Evolutionary conservation across 2,329 filamentous ascomycete genomes (phyloP).

Genomic region (Mycosphaerella sp.): DNA sequence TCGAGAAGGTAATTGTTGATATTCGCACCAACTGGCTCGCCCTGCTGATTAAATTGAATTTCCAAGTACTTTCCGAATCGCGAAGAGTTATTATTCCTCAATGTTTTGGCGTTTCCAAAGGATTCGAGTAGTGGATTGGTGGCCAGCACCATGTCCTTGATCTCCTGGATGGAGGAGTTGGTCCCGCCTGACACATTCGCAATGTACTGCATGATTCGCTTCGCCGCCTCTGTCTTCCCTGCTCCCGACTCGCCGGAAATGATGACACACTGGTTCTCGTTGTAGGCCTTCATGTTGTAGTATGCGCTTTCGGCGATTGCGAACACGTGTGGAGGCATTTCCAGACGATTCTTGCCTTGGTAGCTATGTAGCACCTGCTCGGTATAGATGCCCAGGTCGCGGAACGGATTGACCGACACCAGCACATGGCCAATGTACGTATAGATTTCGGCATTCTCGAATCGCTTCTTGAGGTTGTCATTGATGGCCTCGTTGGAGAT

Average conservation of each 20-base stretch:
- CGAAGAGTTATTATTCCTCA: constrained; percentile 98
- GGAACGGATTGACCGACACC: constrained; percentile 97
- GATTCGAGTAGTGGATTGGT: constrained; percentile 96
- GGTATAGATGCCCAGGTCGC: constrained; percentile 93
- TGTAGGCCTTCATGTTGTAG: constrained; percentile 99
- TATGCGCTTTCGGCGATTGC: constrained; percentile 93
- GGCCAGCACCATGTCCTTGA: constrained; percentile 98
- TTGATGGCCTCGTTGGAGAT: constrained; percentile 99
- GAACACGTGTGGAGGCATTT: constrained; percentile 83
- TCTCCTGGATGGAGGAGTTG: constrained; percentile 84
- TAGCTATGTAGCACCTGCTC: constrained; percentile 90
- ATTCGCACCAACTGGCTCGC: constrained; percentile 90
- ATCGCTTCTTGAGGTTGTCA: constrained; percentile 96
- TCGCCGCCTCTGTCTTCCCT: constrained; percentile 96
- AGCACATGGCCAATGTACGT: constrained; percentile 99
- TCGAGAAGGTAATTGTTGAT: constrained; percentile 98
- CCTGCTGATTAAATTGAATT: constrained; percentile 85
- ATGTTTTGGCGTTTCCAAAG: constrained; percentile 95
- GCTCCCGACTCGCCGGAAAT: constrained; percentile 98
- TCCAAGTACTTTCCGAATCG: constrained; percentile 98
- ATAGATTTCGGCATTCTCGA: constrained; percentile 96
- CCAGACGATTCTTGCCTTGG: constrained; percentile 91
- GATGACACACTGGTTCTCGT: constrained; percentile 98
- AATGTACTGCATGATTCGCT: constrained; percentile 99
- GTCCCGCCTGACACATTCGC: constrained; percentile 86